Conservation (phyloP, 192 early-diverging fungal genomes). For the Gryganskiella cystojenkinii region DNA sequence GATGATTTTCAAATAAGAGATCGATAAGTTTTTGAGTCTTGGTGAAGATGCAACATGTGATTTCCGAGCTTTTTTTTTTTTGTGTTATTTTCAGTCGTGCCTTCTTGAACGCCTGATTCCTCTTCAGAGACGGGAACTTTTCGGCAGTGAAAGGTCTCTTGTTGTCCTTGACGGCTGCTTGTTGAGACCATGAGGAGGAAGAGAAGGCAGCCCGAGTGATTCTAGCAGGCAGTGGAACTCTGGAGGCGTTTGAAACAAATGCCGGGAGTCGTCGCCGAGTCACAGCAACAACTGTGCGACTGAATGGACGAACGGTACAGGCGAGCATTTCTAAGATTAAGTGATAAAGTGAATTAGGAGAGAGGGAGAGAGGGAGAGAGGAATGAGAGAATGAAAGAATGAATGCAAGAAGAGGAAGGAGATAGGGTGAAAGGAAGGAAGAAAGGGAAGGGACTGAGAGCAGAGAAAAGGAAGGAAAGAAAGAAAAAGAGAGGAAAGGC, state of each 20-base stretch:
- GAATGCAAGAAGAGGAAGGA: neutral
- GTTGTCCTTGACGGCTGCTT: neutral
- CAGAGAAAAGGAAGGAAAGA: neutral
- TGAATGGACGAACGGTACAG: slow-evolving; percentile 12
- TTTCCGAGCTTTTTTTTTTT: too few relatives aligned
- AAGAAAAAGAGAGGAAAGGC: neutral
- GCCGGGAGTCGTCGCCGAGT: neutral
- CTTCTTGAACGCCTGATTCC: slow-evolving; percentile 56
- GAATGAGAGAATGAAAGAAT: neutral
- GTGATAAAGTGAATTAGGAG: neutral
- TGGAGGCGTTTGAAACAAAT: neutral
- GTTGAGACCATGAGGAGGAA: slow-evolving; percentile 18
- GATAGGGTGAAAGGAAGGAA: neutral
- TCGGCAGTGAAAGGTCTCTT: slow-evolving; percentile 55
- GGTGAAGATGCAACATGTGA: too few relatives aligned
- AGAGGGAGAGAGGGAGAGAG: neutral
- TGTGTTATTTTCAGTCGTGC: too few relatives aligned
- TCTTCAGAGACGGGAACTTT: slow-evolving; percentile 58
- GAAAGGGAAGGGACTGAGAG: neutral
- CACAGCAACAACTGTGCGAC: slow-evolving; percentile 3
- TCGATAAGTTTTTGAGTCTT: too few relatives aligned
- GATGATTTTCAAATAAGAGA: too few relatives aligned
- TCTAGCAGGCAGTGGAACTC: neutral
- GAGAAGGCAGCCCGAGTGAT: slow-evolving; percentile 7
- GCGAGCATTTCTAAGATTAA: neutral